Percentiles rank a stretch among this genome's conserved stretches.
phyloP scores from a whole-genome alignment of 2,329 filamentous ascomycete species.

The Xylaria sp. region DNA sequence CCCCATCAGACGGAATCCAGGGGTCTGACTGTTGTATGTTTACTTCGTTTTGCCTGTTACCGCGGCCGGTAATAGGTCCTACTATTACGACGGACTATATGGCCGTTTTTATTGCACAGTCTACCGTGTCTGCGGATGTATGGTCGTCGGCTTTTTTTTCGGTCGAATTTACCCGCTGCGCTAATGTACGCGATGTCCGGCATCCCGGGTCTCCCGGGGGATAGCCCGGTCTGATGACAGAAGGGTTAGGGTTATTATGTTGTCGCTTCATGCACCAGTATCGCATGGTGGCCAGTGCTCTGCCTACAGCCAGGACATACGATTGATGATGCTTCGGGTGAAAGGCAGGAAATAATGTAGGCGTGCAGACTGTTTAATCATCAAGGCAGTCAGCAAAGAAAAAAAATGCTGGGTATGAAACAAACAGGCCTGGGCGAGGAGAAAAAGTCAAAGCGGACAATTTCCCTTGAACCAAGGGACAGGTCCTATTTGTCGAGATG shows the following conservation, averaged over 20 bases:
- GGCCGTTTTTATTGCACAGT: neutral
- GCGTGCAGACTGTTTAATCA: neutral
- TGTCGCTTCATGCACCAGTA: neutral
- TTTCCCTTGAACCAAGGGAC: neutral
- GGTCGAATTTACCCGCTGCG: constrained; percentile 16
- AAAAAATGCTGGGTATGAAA: constrained; percentile 15
- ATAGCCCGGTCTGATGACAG: constrained; percentile 5
- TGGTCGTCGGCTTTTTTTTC: constrained; percentile 14
- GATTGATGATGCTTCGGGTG: constrained; percentile 15
- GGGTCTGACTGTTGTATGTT: neutral
- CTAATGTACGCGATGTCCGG: neutral
- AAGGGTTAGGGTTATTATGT: constrained; percentile 14
- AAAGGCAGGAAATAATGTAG: constrained; percentile 3
- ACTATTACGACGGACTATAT: constrained; percentile 5
- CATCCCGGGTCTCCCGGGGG: constrained; percentile 6
- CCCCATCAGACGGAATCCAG: constrained; percentile 6
- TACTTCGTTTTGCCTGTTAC: neutral
- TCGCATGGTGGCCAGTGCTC: constrained; percentile 14
- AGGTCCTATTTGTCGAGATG: constrained; percentile 7
- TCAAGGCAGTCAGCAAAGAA: constrained; percentile 7
- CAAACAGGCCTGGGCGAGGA: constrained; percentile 13
- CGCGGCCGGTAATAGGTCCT: neutral
- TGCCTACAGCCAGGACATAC: constrained; percentile 11
- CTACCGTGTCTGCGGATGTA: neutral
- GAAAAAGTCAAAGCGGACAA: constrained; percentile 19